phyloP scores from a whole-genome alignment of 768 basidiomycete species.

The Lactifluus subvellereus region DNA sequence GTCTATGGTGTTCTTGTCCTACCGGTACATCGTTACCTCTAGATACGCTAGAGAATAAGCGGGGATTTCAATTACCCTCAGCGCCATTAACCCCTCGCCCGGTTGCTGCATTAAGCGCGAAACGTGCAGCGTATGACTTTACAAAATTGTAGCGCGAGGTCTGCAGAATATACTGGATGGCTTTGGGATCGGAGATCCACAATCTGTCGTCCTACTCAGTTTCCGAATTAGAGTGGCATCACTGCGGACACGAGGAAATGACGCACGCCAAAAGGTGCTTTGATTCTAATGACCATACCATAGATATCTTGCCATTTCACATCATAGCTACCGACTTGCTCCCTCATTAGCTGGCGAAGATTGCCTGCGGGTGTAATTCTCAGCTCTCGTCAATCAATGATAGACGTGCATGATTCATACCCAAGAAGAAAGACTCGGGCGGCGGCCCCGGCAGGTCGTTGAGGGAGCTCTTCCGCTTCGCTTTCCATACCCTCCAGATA shows the following conservation, averaged over 20 bases:
- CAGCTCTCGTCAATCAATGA: background rate
- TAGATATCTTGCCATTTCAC: constrained; percentile 5
- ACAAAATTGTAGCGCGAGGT: constrained; percentile 18
- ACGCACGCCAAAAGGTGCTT: constrained; percentile 20
- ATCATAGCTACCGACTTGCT: constrained; percentile 12
- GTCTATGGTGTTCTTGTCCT: constrained; percentile 16
- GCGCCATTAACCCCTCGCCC: constrained; percentile 18
- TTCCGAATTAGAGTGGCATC: background rate
- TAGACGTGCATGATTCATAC: background rate
- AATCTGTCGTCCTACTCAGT: constrained; percentile 9
- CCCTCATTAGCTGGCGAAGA: constrained; percentile 18
- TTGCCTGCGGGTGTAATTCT: background rate
- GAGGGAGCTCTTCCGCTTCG: background rate
- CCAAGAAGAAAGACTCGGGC: constrained; percentile 18
- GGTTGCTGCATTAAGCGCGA: constrained; percentile 16
- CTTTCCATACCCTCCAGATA: background rate
- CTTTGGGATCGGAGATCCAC: constrained; percentile 20
- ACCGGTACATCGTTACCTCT: background rate
- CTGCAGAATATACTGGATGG: constrained; percentile 20
- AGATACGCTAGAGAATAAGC: no score
- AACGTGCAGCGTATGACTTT: constrained; percentile 21
- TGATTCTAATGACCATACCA: constrained; percentile 11
- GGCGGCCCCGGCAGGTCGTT: constrained; percentile 9
- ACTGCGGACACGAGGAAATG: background rate
- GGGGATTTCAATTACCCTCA: background rate